These are phyloP conservation scores for Basipetospora chlamydospora DNA, from an alignment of 2,329 filamentous ascomycete genomes.

Conservation along the genomic window DNA sequence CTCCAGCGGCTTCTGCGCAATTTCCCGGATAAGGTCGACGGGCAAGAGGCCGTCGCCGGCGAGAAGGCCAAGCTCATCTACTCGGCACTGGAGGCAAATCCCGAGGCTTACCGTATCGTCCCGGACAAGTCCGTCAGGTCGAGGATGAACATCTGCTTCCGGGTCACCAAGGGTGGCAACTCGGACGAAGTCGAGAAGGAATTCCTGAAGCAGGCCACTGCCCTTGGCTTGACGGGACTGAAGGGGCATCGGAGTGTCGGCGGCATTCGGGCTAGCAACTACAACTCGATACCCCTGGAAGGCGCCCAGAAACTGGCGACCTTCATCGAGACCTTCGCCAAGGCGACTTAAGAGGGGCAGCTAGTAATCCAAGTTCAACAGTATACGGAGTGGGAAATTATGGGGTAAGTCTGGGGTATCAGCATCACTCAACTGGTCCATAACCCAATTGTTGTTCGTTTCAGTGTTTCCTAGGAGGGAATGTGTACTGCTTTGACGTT, in stretches of 20 bases:
- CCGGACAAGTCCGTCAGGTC: slow-evolving; percentile 63
- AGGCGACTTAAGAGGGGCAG: slow-evolving; percentile 1
- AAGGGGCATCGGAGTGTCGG: slow-evolving; percentile 83
- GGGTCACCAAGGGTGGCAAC: slow-evolving; percentile 45
- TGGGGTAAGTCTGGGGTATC: too few species aligned
- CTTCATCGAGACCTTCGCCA: slow-evolving; percentile 43
- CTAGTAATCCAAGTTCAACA: too few species aligned
- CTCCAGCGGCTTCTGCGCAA: slow-evolving; percentile 57
- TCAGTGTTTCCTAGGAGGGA: too few species aligned
- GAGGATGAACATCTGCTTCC: slow-evolving; percentile 92
- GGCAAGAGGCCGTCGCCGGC: slow-evolving; percentile 59
- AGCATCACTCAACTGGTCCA: slow-evolving; percentile 1
- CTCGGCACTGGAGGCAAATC: slow-evolving; percentile 55
- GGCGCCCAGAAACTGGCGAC: slow-evolving; percentile 52
- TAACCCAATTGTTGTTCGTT: too few species aligned
- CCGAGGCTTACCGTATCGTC: slow-evolving; percentile 61
- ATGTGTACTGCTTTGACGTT: too few species aligned
- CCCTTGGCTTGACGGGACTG: slow-evolving; percentile 57
- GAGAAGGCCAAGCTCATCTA: slow-evolving; percentile 71
- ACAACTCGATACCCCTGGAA: slow-evolving; percentile 64
- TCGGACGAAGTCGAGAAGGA: slow-evolving; percentile 59
- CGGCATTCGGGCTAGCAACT: slow-evolving; percentile 76
- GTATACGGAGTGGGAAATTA: too few species aligned
- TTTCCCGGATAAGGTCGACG: slow-evolving; percentile 55
- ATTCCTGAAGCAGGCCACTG: slow-evolving; percentile 61